phyloP scores from a whole-genome alignment of 345 rosid species.

The Geranium brycei region DNA sequence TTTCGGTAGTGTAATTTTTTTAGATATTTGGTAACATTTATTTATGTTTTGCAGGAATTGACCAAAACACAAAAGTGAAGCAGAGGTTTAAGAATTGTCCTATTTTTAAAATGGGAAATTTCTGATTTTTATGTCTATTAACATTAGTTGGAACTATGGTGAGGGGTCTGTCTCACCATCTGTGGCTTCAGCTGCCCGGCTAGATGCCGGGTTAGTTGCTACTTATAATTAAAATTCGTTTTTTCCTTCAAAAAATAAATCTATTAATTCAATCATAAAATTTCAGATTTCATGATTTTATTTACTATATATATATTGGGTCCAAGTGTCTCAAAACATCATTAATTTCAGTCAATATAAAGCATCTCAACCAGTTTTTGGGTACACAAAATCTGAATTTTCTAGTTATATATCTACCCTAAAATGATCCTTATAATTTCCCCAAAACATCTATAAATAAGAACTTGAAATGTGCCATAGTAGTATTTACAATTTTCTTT shows the following conservation, averaged over 20 bases:
- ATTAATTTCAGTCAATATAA: no score
- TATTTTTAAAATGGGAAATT: not conserved
- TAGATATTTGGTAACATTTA: not conserved
- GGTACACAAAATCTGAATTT: no score
- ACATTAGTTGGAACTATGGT: no score
- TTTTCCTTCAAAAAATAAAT: no score
- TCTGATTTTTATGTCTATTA: not conserved
- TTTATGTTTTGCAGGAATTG: not conserved
- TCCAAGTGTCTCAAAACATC: not conserved
- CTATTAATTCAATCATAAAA: no score
- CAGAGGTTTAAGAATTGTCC: not conserved
- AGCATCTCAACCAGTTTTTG: not conserved
- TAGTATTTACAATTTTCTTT: no score
- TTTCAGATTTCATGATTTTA: not conserved
- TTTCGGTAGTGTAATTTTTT: no score
- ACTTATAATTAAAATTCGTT: no score
- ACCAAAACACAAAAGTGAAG: not conserved
- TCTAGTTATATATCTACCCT: not conserved
- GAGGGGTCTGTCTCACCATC: no score
- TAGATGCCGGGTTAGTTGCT: no score
- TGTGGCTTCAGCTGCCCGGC: no score
- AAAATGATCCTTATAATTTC: not conserved
- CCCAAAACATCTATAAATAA: not conserved
- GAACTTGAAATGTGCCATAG: no score
- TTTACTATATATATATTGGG: not conserved